A percentile compares a stretch with the other conserved stretches of the same genome.
These are phyloP conservation scores for Aspergillus floridensis DNA, from an alignment of 2,329 filamentous ascomycete genomes.

Conservation along the genomic window DNA sequence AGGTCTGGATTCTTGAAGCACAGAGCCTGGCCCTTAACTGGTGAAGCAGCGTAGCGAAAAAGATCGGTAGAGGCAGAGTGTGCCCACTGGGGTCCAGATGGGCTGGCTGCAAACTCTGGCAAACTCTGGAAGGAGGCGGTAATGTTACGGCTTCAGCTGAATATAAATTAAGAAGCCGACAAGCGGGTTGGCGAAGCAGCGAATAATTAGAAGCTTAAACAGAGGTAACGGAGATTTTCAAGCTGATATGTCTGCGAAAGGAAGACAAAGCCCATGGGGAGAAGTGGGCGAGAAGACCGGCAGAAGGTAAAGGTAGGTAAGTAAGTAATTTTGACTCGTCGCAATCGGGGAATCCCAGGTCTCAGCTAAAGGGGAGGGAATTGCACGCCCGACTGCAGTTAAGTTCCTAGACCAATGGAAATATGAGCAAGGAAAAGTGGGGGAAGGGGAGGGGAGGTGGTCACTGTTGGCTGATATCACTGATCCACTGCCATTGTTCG, in stretches of 20 bases:
- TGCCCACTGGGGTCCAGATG: not conserved
- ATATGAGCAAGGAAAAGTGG: constrained; percentile 12
- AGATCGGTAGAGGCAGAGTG: not conserved
- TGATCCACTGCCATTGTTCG: constrained; percentile 20
- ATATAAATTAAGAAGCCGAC: not conserved
- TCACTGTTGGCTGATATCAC: constrained; percentile 18
- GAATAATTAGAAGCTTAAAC: not conserved
- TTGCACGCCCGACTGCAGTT: constrained; percentile 4
- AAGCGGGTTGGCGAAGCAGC: not conserved
- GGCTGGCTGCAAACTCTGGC: not conserved
- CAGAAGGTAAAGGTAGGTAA: not conserved
- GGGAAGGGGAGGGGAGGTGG: constrained; percentile 10
- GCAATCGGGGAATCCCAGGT: constrained; percentile 4
- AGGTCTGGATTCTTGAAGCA: not conserved
- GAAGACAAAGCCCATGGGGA: not conserved
- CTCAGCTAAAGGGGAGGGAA: constrained; percentile 10
- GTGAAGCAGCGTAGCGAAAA: not conserved
- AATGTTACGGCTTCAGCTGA: not conserved
- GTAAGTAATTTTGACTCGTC: constrained; percentile 5
- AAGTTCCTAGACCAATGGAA: constrained; percentile 19
- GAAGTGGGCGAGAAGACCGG: not conserved
- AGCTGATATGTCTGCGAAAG: not conserved
- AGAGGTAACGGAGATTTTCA: not conserved
- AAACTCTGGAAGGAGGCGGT: not conserved
- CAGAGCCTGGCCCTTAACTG: too few species aligned